Evolutionary conservation across 768 basidiomycete species (phyloP).

Genomic region (Auricularia sp.): DNA sequence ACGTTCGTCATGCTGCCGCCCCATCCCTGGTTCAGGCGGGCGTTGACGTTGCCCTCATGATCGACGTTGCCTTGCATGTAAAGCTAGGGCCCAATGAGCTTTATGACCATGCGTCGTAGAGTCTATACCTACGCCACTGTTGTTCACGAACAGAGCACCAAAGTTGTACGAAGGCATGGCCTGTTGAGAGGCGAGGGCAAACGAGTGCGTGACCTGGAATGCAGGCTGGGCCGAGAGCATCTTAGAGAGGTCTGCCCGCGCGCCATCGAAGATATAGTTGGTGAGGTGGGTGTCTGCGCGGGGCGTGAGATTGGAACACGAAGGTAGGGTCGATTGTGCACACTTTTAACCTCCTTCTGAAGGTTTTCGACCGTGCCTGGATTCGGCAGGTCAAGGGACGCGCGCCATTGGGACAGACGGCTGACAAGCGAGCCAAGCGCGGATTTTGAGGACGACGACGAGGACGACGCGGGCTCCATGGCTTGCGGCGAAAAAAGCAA

Average conservation of each 20-base stretch:
- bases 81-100: slow-evolving; percentile 34
- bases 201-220: slow-evolving; percentile 97
- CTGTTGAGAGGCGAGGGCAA: slow-evolving; percentile 82
- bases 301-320: neutral
- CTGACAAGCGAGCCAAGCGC: slow-evolving; percentile 60
- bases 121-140: slow-evolving; percentile 39
- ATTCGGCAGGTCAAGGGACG: slow-evolving; percentile 70
- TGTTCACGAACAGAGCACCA: slow-evolving; percentile 82
- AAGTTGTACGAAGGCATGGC: slow-evolving; percentile 86
- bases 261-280: slow-evolving; percentile 96
- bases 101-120: neutral
- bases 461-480: neutral
- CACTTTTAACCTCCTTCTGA: slow-evolving; percentile 87
- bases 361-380: slow-evolving; percentile 92
- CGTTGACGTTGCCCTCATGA: slow-evolving; percentile 84
- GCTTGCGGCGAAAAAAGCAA: neutral
- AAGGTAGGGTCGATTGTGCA: slow-evolving; percentile 14
- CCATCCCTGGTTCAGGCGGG: slow-evolving; percentile 87
- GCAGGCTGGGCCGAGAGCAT: slow-evolving; percentile 85
- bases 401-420: slow-evolving; percentile 73
- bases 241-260: slow-evolving; percentile 91
- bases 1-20: slow-evolving; percentile 43
- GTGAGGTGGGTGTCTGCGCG: slow-evolving; percentile 73
- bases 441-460: slow-evolving; percentile 13
- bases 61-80: slow-evolving; percentile 92